phyloP scores from a whole-genome alignment of 192 early-diverging fungal species.

The Coemansia sp. region DNA sequence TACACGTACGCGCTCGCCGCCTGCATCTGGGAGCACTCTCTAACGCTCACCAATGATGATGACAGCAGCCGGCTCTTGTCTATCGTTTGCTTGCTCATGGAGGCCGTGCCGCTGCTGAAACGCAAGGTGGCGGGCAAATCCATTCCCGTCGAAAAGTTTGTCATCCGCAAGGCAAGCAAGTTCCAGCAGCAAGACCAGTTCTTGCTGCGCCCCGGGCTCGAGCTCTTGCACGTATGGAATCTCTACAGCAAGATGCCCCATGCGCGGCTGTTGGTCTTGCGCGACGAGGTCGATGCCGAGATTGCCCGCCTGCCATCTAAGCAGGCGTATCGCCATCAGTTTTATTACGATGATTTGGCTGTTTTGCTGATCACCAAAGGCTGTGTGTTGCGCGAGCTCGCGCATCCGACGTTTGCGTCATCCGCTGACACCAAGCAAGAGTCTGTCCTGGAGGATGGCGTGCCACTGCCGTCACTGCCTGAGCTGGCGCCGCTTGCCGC shows the following conservation, averaged over 20 bases:
- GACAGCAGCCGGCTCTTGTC: constrained; percentile 40
- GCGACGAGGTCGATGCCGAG: constrained; percentile 53
- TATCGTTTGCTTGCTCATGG: constrained; percentile 65
- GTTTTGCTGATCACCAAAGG: constrained; percentile 72
- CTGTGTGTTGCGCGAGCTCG: constrained; percentile 65
- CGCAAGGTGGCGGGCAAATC: constrained; percentile 87
- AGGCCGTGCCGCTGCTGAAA: constrained; percentile 64
- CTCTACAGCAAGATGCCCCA: constrained; percentile 73
- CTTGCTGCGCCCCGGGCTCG: constrained; percentile 75
- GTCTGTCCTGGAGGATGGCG: not conserved
- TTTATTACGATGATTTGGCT: constrained; percentile 80
- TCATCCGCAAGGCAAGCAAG: constrained; percentile 80
- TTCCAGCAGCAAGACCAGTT: constrained; percentile 67
- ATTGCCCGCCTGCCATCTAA: constrained; percentile 45
- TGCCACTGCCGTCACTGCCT: not conserved
- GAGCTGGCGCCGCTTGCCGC: constrained; percentile 13
- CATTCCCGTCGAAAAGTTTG: constrained; percentile 88
- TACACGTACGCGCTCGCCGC: constrained; percentile 77
- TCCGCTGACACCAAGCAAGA: not conserved
- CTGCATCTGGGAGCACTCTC: constrained; percentile 61
- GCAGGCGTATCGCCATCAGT: constrained; percentile 40
- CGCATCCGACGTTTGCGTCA: constrained; percentile 50
- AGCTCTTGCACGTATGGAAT: constrained; percentile 75
- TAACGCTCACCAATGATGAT: too few species aligned
- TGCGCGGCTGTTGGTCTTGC: constrained; percentile 44